Evolutionary conservation across 2,329 filamentous ascomycete genomes (phyloP).

Genomic region (Sarocladium strictum): DNA sequence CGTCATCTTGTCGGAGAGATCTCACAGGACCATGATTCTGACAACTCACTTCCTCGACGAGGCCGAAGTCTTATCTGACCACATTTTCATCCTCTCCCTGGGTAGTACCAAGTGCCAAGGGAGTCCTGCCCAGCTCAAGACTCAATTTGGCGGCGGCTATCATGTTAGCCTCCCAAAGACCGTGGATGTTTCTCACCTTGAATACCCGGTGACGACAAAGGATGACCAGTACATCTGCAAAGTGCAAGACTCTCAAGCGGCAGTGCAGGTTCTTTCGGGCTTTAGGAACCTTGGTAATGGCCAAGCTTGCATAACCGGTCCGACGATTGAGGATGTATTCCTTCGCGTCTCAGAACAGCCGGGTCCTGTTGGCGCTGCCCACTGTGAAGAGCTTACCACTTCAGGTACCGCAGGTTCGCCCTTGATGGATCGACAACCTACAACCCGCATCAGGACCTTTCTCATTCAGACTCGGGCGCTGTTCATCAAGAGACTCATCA

Average conservation of each 20-base stretch:
- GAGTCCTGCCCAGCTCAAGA: conserved; percentile 63
- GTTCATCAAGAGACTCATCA: conserved; percentile 57
- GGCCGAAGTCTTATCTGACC: conserved; percentile 64
- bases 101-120: conserved; percentile 61
- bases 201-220: too few species aligned
- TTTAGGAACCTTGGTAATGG: too few species aligned
- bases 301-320: too few species aligned
- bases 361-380: conserved; percentile 14
- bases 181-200: too few species aligned
- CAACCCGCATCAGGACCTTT: conserved; percentile 54
- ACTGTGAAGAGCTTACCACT: background rate
- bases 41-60: conserved; percentile 76
- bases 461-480: conserved; percentile 55
- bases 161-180: too few species aligned
- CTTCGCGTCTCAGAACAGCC: conserved; percentile 54
- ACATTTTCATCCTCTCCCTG: conserved; percentile 64
- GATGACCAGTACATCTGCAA: too few species aligned
- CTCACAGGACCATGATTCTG: conserved; percentile 59
- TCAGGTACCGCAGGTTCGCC: background rate
- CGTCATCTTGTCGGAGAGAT: conserved; percentile 63
- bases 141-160: conserved; percentile 48
- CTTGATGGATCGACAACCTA: conserved; percentile 15
- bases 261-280: too few species aligned
- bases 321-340: conserved; percentile 69
- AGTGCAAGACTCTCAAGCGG: too few species aligned